Evolutionary conservation across 129 eudicot genomes (phyloP), one percentile per base, ranked within the genome.

Genomic region (Escallonia rubra): DNA sequence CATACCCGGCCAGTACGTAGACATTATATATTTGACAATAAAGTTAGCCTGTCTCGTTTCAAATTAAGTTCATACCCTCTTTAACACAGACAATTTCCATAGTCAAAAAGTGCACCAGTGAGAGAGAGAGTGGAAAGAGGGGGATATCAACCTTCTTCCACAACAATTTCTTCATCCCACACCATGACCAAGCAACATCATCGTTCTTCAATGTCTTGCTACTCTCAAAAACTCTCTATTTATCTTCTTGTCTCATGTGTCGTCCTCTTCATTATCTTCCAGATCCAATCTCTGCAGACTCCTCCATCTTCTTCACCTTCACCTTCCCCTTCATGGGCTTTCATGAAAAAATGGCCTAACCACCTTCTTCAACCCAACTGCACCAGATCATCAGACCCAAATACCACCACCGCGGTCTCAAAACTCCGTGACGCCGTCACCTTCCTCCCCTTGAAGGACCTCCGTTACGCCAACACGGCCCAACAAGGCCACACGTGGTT

Each of bases 401-500:
- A 59, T 53, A 52, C 78, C 64, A 41, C 45, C 2, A 69, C 75
- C 16, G 44, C 69, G 63, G 58, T 58, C 59, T 73, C 79, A 0
- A 85, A 72, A 69, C 91, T 92, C 48, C 84, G 78, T 0, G 72
- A 82, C 8, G 61, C 92, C 3, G 93, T 93, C 71, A 86, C 95
- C 0, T 93, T 89, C 54, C 96, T 93, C 55, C 96, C 99, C 4
- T 60, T 93, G 0, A 93, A 89, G 71, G 99, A 93, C 78, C 74
- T 89, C 48, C 82, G 96, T 14, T 93, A 71, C 73, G 49, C 99
- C 0, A 63, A 63, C n/a, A 57, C 77, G 0, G 90, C 99, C 54
- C 87, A 72, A 10, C 70, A 75, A 55, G 99, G 99, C 7, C 96
- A 93, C 86, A 93, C 99, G 42, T 93, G 99, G 99, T 93, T 93